Evolutionary conservation across 768 basidiomycete genomes (phyloP), one percentile per base, ranked within the genome.

Genomic region (Cubamyces sp.): DNA sequence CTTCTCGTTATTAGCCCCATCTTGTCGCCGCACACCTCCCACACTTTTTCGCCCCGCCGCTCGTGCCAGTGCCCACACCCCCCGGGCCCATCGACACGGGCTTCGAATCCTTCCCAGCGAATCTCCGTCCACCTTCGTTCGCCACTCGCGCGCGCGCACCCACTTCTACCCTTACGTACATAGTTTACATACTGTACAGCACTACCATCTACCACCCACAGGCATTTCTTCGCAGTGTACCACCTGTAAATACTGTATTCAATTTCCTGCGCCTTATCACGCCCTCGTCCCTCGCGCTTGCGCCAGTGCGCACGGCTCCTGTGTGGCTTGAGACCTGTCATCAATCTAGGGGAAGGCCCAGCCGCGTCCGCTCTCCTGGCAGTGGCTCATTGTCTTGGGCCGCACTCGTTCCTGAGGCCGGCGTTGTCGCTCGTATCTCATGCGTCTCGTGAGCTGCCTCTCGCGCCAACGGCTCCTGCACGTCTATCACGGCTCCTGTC

Each of bases 161-260:
- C 26, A 21, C 45, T 37, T 37, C 15, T 21, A 25, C 51, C 9
- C 28, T 19, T 43, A 50, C 19, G 21, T 55, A 43, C 40, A 15
- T 26, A 30, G 42, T 39, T 39, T 58, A 26, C 43, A 25, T 64
- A 64, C 62, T 50, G 57, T 64, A 59, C 53, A 48, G 47, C 57
- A 49, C 39, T 34, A 25, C 18, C 30, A 43, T n/a, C 34, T 11
- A 34, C 11, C 56, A 50, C 8, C 45, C 40, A 37, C 50, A 52
- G 34, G 37, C 39, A 16, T 34, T 34, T 34, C 2, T 41, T 41
- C 4, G 43, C 43, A 34, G 15, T 58, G 62, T 59, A 58, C 62
- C 62, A 50, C 12, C 23, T 64, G 62, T 64, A 64, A 30, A 64
- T 64, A 64, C 40, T 55, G 62, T 64, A 63, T 54, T 48, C 9